Evolutionary conservation across 177 flowering plant genomes (phyloP).

Genomic region (Vitis hybrid): DNA sequence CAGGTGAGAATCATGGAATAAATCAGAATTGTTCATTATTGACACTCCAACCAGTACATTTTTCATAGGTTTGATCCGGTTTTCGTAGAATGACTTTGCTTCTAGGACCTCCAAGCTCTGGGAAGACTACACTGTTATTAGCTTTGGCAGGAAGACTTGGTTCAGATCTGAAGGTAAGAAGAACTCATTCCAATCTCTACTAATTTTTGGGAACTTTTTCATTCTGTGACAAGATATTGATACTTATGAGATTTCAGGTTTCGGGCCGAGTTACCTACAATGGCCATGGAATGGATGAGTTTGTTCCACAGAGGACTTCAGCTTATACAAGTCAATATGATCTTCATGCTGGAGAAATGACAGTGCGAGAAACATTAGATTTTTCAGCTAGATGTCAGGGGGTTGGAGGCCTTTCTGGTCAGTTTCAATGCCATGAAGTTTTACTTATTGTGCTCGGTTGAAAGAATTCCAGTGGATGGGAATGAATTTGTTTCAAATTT

Average conservation of each 20-base stretch:
- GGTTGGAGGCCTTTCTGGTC: no score
- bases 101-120: constrained; percentile 34
- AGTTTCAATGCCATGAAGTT: no score
- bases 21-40: neutral
- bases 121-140: constrained; percentile 27
- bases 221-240: neutral
- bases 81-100: constrained; percentile 29
- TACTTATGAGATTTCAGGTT: constrained; percentile 7
- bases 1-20: no score
- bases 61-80: neutral
- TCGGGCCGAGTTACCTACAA: constrained; percentile 31
- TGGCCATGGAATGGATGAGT: constrained; percentile 35
- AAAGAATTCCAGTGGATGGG: no score
- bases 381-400: no score
- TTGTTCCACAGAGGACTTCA: constrained; percentile 37
- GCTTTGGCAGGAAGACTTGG: constrained; percentile 36
- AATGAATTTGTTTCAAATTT: no score
- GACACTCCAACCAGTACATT: neutral
- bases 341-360: no score
- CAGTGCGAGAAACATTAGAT: no score
- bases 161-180: constrained; percentile 20
- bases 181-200: neutral
- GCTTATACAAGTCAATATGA: constrained; percentile 22
- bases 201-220: neutral
- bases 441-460: no score